These are phyloP conservation scores for Uronychia setigera DNA, from an alignment of 73 alveolate species.

Conservation along the genomic window DNA sequence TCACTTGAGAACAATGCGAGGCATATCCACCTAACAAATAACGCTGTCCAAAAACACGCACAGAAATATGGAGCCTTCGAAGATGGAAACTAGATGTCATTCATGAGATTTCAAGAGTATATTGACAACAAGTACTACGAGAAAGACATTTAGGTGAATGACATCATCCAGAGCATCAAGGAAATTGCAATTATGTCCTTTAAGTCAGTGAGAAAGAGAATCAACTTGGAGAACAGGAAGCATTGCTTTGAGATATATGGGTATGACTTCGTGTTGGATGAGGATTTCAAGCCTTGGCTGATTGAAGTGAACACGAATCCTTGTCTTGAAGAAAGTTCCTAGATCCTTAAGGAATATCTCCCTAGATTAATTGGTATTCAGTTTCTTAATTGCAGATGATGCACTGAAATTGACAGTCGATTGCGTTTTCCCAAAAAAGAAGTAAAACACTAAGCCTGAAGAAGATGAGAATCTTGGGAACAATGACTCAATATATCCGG, in stretches of 20 bases:
- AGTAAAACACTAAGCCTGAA: background rate
- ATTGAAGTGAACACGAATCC: slow-evolving; percentile 74
- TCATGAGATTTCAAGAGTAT: slow-evolving; percentile 70
- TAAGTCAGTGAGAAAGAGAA: slow-evolving; percentile 8
- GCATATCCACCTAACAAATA: slow-evolving; percentile 89
- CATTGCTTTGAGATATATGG: slow-evolving; percentile 83
- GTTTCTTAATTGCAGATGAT: slow-evolving; percentile 33
- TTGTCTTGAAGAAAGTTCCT: slow-evolving; percentile 27
- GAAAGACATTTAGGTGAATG: slow-evolving; percentile 70
- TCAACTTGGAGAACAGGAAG: slow-evolving; percentile 72
- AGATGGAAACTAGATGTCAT: slow-evolving; percentile 89
- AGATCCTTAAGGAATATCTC: background rate
- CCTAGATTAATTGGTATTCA: background rate
- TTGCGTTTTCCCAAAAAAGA: slow-evolving; percentile 39
- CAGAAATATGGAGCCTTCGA: slow-evolving; percentile 84
- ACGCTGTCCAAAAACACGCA: slow-evolving; percentile 83
- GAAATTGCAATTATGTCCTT: slow-evolving; percentile 53
- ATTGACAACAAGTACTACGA: slow-evolving; percentile 73
- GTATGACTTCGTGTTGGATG: slow-evolving; percentile 76
- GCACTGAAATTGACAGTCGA: slow-evolving; percentile 56
- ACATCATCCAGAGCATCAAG: slow-evolving; percentile 84
- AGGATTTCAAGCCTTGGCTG: slow-evolving; percentile 67
- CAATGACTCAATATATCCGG: background rate
- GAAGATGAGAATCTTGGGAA: no score
- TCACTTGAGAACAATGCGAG: slow-evolving; percentile 56